These are phyloP conservation scores for Cladorrhinum sp. DNA, from an alignment of 2,329 filamentous ascomycete species.

Conservation along the genomic window DNA sequence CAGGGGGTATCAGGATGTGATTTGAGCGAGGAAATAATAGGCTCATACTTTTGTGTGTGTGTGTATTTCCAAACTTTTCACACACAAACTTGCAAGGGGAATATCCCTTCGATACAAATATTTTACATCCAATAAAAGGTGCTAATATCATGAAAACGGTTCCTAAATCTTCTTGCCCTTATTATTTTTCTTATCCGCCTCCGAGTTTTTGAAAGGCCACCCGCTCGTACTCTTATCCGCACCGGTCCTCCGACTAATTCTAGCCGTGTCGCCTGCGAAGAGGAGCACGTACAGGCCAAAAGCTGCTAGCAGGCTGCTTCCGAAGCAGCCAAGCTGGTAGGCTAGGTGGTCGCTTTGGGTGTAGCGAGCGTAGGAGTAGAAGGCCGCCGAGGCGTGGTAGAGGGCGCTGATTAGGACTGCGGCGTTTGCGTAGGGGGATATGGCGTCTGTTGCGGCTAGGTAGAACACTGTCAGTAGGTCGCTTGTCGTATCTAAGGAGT, in stretches of 20 bases:
- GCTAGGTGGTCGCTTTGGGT: constrained; percentile 52
- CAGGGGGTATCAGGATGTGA: too few relatives aligned
- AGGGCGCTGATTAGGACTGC: constrained; percentile 62
- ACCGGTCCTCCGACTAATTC: constrained; percentile 38
- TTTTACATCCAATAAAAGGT: too few relatives aligned
- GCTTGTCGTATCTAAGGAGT: too few relatives aligned
- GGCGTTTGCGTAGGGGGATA: constrained; percentile 63
- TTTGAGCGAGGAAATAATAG: too few relatives aligned
- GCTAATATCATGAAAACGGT: background rate
- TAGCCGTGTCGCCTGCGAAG: constrained; percentile 37
- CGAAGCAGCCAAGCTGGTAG: constrained; percentile 59
- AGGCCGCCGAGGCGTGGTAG: constrained; percentile 61
- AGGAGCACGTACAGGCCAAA: constrained; percentile 61
- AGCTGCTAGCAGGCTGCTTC: constrained; percentile 54
- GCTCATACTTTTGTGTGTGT: too few relatives aligned
- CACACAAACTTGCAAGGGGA: too few relatives aligned
- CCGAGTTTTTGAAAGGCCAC: constrained; percentile 38
- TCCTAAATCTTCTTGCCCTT: constrained; percentile 29
- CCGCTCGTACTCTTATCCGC: constrained; percentile 42
- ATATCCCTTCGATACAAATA: too few relatives aligned
- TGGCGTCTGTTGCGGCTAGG: constrained; percentile 37
- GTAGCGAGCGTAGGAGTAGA: constrained; percentile 68
- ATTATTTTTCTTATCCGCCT: constrained; percentile 33
- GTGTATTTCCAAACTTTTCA: too few relatives aligned
- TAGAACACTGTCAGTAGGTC: too few relatives aligned